Evolutionary conservation across 2,329 filamentous ascomycete genomes (phyloP).

Genomic region (Blastomyces gilchristii): DNA sequence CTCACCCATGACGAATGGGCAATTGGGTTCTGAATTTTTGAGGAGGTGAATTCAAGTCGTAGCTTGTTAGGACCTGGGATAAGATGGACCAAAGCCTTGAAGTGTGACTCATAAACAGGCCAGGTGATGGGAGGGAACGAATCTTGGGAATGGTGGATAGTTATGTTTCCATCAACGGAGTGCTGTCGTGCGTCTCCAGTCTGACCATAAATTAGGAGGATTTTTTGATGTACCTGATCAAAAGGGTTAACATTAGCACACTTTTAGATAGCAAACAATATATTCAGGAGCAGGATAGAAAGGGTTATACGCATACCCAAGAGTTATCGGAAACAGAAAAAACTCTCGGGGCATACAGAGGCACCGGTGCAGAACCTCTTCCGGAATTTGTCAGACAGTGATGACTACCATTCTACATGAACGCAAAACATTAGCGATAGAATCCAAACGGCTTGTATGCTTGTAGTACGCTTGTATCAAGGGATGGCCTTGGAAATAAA

Average conservation of each 20-base stretch:
- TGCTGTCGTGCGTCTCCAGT: constrained; percentile 62
- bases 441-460: background rate
- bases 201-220: constrained; percentile 69
- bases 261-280: background rate
- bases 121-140: constrained; percentile 71
- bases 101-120: constrained; percentile 81
- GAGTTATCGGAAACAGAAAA: constrained; percentile 69
- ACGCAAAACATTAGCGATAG: constrained; percentile 3
- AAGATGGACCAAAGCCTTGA: constrained; percentile 87
- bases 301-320: constrained; percentile 53
- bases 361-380: constrained; percentile 52
- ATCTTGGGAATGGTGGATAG: constrained; percentile 72
- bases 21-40: constrained; percentile 59
- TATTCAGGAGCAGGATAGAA: background rate
- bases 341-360: constrained; percentile 70
- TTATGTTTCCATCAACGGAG: constrained; percentile 66
- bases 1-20: constrained; percentile 71
- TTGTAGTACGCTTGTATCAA: background rate
- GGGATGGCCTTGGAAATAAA: background rate
- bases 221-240: constrained; percentile 75
- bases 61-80: constrained; percentile 80
- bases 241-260: constrained; percentile 12
- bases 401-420: constrained; percentile 27
- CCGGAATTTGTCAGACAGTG: constrained; percentile 27
- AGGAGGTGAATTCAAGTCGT: constrained; percentile 76